phyloP scores from a whole-genome alignment of 2,329 filamentous ascomycete genomes.

The Fusarium sp. region DNA sequence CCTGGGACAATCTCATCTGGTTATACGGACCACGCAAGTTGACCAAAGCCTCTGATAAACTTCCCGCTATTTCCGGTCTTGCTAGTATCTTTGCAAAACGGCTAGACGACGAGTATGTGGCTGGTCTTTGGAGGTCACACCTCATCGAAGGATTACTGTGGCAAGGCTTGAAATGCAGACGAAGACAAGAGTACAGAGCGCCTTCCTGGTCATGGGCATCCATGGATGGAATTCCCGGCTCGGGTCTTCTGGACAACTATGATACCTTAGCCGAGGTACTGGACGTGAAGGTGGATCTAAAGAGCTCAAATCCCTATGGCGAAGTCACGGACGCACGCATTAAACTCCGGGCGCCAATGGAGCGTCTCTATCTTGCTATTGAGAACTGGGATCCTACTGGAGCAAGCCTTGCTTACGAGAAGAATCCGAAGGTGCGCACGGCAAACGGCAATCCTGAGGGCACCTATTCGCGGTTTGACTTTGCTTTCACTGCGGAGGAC shows the following conservation, averaged over 20 bases:
- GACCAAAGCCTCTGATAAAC: conserved; percentile 12
- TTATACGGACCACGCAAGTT: neutral
- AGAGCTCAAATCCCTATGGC: neutral
- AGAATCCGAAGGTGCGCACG: neutral
- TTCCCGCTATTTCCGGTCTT: conserved; percentile 6
- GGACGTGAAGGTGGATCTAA: neutral
- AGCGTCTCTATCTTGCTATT: neutral
- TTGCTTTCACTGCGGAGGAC: neutral
- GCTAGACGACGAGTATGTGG: neutral
- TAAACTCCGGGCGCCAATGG: neutral
- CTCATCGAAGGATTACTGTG: neutral
- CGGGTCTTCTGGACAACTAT: accelerated
- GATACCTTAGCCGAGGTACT: neutral
- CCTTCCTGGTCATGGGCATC: conserved; percentile 11
- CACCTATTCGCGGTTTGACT: neutral
- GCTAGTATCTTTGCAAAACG: neutral
- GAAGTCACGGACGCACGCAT: neutral
- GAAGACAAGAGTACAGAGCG: neutral
- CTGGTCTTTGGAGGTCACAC: neutral
- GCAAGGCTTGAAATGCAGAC: neutral
- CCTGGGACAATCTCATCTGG: neutral
- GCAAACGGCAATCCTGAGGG: neutral
- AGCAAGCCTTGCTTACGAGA: accelerated
- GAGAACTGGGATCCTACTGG: neutral
- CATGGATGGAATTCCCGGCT: neutral